A percentile compares a stretch with the other conserved stretches of the same genome.
Evolutionary conservation across 371 early-diverging fungal species (phyloP).

Genomic region (Mortierella sp.): DNA sequence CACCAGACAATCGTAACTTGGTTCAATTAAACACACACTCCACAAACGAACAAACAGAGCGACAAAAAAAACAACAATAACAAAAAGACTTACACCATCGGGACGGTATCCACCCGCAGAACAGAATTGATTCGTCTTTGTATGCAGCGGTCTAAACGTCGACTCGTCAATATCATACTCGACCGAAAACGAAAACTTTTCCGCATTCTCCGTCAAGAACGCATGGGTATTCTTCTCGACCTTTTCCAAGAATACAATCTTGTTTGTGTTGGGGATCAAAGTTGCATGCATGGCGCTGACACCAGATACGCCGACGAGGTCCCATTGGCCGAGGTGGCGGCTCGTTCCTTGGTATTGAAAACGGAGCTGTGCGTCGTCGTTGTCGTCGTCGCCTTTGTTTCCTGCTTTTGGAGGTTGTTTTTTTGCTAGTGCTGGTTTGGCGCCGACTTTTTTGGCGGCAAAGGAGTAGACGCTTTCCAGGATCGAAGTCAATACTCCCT

Average conservation of each 20-base stretch:
- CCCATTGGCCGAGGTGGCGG: conserved; percentile 53
- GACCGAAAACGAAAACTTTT: conserved; percentile 63
- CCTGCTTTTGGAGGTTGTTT: neutral
- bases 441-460: conserved; percentile 13
- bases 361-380: neutral
- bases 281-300: conserved; percentile 58
- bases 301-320: conserved; percentile 51
- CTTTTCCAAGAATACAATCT: conserved; percentile 55
- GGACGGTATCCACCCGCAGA: conserved; percentile 71
- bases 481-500: neutral
- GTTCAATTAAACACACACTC: neutral
- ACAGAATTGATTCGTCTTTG: conserved; percentile 72
- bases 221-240: conserved; percentile 44
- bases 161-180: conserved; percentile 67
- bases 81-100: conserved; percentile 62
- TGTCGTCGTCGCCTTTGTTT: neutral
- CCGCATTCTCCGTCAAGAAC: conserved; percentile 19
- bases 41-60: neutral
- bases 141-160: conserved; percentile 60
- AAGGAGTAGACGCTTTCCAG: conserved; percentile 35
- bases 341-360: conserved; percentile 29
- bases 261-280: conserved; percentile 55
- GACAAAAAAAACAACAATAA: conserved; percentile 16
- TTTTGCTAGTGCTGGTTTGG: neutral
- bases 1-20: neutral